Evolutionary conservation across 495 filamentous ascomycete species (phyloP), one percentile per base, ranked within the genome.

Genomic region (Rhypophila decipiens): DNA sequence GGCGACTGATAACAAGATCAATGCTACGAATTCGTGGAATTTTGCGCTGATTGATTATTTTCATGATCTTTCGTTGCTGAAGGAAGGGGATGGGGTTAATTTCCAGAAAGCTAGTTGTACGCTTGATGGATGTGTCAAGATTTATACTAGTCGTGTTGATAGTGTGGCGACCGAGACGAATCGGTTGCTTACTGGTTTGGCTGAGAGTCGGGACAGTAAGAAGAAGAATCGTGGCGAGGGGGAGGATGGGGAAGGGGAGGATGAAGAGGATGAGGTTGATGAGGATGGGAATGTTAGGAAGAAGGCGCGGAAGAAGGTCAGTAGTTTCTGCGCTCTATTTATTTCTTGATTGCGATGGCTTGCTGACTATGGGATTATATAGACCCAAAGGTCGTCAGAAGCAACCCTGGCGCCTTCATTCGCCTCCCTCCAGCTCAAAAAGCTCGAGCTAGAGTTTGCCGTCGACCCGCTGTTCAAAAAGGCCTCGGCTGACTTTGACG

Each of bases 1-100:
- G 88, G 94, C 94, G 9, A 97, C 91, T 19, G 93, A 99, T 72
- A 99, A 99, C 74, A 99, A 99, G 75, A 99, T 99, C 70, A 99
- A 97, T 61, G 94, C 93, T 35, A 82, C 86, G 20, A 99, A 99
- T 65, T 96, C 93, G 15, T 99, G 93, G 93, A 96, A 97, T 59
- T 96, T 99, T 66, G 93, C 93, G 2, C 78, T 99, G 5, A 99
- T 99, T 61, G 93, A 99, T 64, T 99, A 99, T 64, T 99, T 99
- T 60, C 90, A 99, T 58, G 93, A 99, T 58, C 96, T 99, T 94
- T 95, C 89, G 4, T 69, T 99, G 29, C 75, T 99, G 21, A 93
- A 91, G 60, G 94, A 97, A 60, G 93, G 93, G 29, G 90, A 99
- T 47, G 83, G 89, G 11, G 91, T 99, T 61, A 97, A 99, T 61